phyloP scores from a whole-genome alignment of 768 basidiomycete species.

The Leucosporidium scottii region DNA sequence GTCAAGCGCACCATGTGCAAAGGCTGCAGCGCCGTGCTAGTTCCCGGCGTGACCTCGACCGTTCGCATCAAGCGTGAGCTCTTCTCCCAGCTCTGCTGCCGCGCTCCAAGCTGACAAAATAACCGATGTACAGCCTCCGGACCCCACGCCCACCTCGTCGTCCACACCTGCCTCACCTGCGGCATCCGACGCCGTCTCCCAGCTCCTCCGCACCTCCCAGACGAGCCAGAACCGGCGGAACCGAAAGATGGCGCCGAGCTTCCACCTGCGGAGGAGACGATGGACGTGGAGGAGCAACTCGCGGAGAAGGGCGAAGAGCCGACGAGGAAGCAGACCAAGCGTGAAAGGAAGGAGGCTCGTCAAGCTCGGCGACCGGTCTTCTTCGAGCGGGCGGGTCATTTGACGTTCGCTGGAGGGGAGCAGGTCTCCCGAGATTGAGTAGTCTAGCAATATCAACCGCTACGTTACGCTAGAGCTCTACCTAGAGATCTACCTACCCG shows the following conservation, averaged over 20 bases:
- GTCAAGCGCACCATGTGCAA: slow-evolving; percentile 77
- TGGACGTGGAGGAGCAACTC: too few relatives aligned
- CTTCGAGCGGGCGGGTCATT: slow-evolving; percentile 22
- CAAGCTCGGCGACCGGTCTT: slow-evolving; percentile 14
- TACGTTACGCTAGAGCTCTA: too few relatives aligned
- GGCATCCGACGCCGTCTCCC: slow-evolving; percentile 14
- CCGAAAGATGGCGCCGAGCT: neutral
- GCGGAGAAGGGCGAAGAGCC: neutral
- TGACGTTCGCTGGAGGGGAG: neutral
- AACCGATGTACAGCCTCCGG: slow-evolving; percentile 6
- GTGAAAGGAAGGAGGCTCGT: slow-evolving; percentile 7
- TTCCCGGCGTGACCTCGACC: slow-evolving; percentile 61
- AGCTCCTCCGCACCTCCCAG: slow-evolving; percentile 18
- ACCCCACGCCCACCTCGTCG: slow-evolving; percentile 22
- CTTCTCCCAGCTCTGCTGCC: neutral
- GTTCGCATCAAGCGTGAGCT: slow-evolving; percentile 59
- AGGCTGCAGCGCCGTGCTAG: slow-evolving; percentile 56
- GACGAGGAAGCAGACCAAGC: neutral
- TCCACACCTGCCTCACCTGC: slow-evolving; percentile 22
- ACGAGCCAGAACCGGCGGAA: neutral
- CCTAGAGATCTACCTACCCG: too few relatives aligned
- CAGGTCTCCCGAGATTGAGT: neutral
- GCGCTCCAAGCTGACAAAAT: neutral
- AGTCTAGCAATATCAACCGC: neutral
- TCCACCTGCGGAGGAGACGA: neutral